Base-by-base conservation (phyloP, 2,329 filamentous ascomycete genomes). In the Eutypa lata region DNA sequence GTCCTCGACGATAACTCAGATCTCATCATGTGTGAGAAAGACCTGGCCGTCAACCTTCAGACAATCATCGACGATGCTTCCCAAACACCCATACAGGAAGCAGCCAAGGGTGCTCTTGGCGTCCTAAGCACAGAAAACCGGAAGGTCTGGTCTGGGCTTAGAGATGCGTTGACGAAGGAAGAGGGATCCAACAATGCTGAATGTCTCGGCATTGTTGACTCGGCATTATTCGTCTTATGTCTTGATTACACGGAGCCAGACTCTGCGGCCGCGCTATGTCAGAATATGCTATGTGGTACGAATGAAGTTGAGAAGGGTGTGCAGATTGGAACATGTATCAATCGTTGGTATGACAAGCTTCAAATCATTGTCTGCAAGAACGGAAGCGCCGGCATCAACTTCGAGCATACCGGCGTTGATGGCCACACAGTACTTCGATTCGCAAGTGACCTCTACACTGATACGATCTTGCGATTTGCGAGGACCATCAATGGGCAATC, bases 301-400 rank as follows among this genome's bases (percentile, higher is more conserved):
- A 96, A 88, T 62, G 87, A 94, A 65, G 87, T 97, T 13, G 89
- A 96, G 65, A 89, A 88, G 67, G 94, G 94, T 4, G 90, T 99
- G 2, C 94, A 99, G 72, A 91, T 97, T 44, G 94, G 94, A 28
- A 97, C 94, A 2, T 99, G 94, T 73, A 97, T 93, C 14, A 99
- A 99, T 71, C 82, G 94, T 56, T 99, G 94, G 94, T 99, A 99
- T 67, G 94, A 99, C 74, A 99, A 99, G 76, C 79, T 99, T 47
- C 94, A 99, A 68, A 97, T 99, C 57, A 97, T 99, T 51, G 94
- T 99, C 48, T 97, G 94, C 79, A 96, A 96, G 75, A 99, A 97
- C 72, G 94, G 94, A 53, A 96, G 91, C 66, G 94, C 94, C 0
- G 94, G 94, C 6, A 97, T 99, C 83, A 99, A 99, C 74, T 97